Conservation (phyloP, 225 moss, liverwort and hornwort genomes). For the Pseudisothecium myosuroides region DNA sequence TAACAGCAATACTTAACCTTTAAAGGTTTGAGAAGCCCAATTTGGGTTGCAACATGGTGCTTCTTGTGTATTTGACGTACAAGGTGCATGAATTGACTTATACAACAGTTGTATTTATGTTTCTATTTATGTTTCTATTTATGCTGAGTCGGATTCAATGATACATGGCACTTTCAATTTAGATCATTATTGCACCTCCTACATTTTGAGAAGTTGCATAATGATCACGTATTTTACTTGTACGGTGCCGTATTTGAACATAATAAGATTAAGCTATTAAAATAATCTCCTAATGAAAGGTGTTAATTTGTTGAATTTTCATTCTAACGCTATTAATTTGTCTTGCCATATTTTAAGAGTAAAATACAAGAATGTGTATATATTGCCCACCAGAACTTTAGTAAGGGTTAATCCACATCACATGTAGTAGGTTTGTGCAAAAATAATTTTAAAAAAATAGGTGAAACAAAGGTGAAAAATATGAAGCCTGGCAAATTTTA, state of each 20-base stretch:
- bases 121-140: neutral
- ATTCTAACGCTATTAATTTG: neutral
- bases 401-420: accelerated
- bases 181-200: neutral
- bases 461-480: neutral
- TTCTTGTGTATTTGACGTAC: neutral
- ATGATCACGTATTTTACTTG: neutral
- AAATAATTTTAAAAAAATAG: too few species aligned
- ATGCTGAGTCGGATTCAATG: accelerated
- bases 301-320: neutral
- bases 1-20: neutral
- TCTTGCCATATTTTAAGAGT: neutral
- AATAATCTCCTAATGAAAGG: neutral
- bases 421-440: neutral
- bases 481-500: too few species aligned
- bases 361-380: neutral
- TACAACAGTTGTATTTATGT: accelerated
- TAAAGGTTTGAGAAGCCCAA: too few species aligned
- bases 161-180: neutral
- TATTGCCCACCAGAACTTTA: accelerated
- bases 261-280: too few species aligned
- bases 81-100: too few species aligned
- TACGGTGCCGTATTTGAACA: accelerated
- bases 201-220: neutral
- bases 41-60: accelerated